These are phyloP conservation scores for Hydrangea macrophylla DNA, from an alignment of 148 eudicot genomes.

Conservation along the genomic window DNA sequence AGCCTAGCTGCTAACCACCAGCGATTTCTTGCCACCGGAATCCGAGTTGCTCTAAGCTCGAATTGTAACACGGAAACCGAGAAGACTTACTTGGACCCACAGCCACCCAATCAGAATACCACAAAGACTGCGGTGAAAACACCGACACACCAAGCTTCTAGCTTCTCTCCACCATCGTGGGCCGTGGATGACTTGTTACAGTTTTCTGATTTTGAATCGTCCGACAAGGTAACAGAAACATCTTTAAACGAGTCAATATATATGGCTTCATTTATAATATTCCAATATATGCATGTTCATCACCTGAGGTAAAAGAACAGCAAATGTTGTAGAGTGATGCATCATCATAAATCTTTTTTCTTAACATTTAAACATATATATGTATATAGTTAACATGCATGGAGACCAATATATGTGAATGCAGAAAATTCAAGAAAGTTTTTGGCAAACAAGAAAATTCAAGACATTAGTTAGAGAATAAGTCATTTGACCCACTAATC, in stretches of 20 bases:
- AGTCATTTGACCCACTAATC: too few relatives aligned
- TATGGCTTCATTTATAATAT: too few relatives aligned
- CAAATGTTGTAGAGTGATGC: too few relatives aligned
- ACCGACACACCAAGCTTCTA: constrained; percentile 31
- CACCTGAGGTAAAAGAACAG: too few relatives aligned
- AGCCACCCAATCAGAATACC: constrained; percentile 41
- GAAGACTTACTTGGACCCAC: constrained; percentile 37
- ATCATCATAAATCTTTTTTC: too few relatives aligned
- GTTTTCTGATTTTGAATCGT: constrained; percentile 47
- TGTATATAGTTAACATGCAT: too few relatives aligned
- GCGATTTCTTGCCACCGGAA: constrained; percentile 70
- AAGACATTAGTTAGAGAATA: too few relatives aligned
- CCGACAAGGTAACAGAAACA: constrained; percentile 43
- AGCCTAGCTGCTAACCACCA: constrained; percentile 72
- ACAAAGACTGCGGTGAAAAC: constrained; percentile 29
- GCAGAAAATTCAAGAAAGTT: too few relatives aligned
- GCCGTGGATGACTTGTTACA: constrained; percentile 66
- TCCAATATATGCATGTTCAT: too few relatives aligned
- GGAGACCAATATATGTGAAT: too few relatives aligned
- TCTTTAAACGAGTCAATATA: background rate
- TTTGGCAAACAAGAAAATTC: too few relatives aligned
- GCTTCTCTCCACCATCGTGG: constrained; percentile 52
- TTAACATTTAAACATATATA: too few relatives aligned
- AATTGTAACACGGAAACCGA: constrained; percentile 35
- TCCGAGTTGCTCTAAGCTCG: constrained; percentile 51